These are phyloP conservation scores for Pseudogymnoascus sp. DNA, from an alignment of 2,329 filamentous ascomycete genomes.

Conservation along the genomic window DNA sequence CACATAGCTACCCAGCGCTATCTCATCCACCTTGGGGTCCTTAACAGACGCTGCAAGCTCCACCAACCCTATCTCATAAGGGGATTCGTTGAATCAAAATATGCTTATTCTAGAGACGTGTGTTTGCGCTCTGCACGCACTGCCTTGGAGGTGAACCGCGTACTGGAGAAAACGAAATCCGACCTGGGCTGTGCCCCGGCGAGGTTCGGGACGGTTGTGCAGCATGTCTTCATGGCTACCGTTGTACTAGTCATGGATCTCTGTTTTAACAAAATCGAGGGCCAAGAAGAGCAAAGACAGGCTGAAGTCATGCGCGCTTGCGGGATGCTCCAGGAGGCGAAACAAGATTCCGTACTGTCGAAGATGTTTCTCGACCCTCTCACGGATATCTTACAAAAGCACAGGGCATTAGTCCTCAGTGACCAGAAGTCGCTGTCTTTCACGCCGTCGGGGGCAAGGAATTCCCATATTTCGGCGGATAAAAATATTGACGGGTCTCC, in stretches of 20 bases:
- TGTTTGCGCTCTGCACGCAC: conserved; percentile 30
- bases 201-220: conserved; percentile 27
- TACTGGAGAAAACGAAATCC: conserved; percentile 24
- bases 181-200: conserved; percentile 20
- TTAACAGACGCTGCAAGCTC: conserved; percentile 32
- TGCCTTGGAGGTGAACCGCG: conserved; percentile 18
- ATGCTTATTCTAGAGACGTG: conserved; percentile 29
- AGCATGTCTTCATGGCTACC: conserved; percentile 32
- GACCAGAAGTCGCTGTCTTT: background rate
- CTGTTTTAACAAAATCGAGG: conserved; percentile 27
- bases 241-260: conserved; percentile 34
- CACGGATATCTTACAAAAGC: conserved; percentile 25
- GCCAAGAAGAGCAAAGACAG: conserved; percentile 24
- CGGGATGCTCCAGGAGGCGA: conserved; percentile 28
- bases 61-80: conserved; percentile 32
- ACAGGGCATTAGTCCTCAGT: conserved; percentile 6
- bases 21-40: conserved; percentile 29
- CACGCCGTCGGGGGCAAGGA: background rate
- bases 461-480: background rate
- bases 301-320: conserved; percentile 30
- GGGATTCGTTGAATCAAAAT: conserved; percentile 25
- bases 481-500: background rate
- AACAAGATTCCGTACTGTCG: conserved; percentile 25
- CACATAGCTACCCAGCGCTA: conserved; percentile 29
- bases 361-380: conserved; percentile 28